Percentiles rank a stretch among this genome's conserved stretches.
Conservation (phyloP, 2,329 filamentous ascomycete genomes). For the Cladosporium colombiae region DNA sequence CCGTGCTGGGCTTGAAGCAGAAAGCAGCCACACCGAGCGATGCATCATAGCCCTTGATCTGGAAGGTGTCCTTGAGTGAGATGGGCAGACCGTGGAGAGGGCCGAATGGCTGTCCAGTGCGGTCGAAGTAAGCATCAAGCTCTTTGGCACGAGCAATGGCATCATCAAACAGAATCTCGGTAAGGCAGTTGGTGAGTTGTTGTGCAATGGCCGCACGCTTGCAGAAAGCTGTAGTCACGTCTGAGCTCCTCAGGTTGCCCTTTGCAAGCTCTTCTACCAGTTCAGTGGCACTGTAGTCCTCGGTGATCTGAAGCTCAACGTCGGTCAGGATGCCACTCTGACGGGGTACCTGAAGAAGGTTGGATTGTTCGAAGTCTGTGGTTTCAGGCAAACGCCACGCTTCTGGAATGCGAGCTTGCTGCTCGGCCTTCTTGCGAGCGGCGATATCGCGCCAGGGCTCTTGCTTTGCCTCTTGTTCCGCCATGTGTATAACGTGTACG, state of each 20-base stretch:
- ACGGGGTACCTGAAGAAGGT: slow-evolving; percentile 53
- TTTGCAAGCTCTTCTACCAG: slow-evolving; percentile 41
- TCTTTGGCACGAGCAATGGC: slow-evolving; percentile 42
- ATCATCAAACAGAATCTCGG: slow-evolving; percentile 42
- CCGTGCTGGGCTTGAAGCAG: slow-evolving; percentile 44
- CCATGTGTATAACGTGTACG: not conserved
- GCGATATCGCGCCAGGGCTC: slow-evolving; percentile 44
- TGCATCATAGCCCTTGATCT: slow-evolving; percentile 39
- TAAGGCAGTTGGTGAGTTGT: slow-evolving; percentile 50
- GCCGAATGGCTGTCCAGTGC: slow-evolving; percentile 43
- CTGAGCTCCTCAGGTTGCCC: slow-evolving; percentile 39
- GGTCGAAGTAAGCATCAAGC: slow-evolving; percentile 42
- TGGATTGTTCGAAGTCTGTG: slow-evolving; percentile 26
- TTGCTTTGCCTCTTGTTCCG: slow-evolving; percentile 8
- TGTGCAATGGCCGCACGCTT: slow-evolving; percentile 52
- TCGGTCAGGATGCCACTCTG: slow-evolving; percentile 54
- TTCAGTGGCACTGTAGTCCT: slow-evolving; percentile 51
- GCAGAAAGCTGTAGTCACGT: slow-evolving; percentile 46
- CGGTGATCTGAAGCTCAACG: slow-evolving; percentile 57
- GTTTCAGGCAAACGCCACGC: slow-evolving; percentile 45
- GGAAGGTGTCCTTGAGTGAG: slow-evolving; percentile 41
- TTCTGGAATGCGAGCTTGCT: slow-evolving; percentile 43
- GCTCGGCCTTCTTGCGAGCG: slow-evolving; percentile 46
- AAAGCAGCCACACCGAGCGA: slow-evolving; percentile 46
- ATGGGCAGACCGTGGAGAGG: slow-evolving; percentile 47